These are phyloP conservation scores for Lasiodiplodia gonubiensis DNA, from an alignment of 2,329 filamentous ascomycete species.

Conservation along the genomic window DNA sequence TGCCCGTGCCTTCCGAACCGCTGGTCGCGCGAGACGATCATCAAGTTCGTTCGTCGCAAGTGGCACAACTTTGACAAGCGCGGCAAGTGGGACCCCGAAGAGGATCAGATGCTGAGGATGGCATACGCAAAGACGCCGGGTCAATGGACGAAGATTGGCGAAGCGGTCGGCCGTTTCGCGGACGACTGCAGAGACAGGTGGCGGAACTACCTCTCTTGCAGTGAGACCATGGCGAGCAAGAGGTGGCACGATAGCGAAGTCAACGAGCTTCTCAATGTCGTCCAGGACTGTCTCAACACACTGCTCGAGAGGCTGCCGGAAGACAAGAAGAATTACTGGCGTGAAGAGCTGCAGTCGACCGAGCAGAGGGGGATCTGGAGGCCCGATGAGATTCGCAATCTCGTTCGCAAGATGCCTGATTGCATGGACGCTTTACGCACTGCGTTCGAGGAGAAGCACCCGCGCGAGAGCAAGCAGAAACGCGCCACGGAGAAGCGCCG, in stretches of 20 bases:
- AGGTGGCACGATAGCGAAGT: slow-evolving; percentile 69
- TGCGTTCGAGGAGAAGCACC: slow-evolving; percentile 10
- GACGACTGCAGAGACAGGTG: slow-evolving; percentile 74
- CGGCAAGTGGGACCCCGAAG: slow-evolving; percentile 63
- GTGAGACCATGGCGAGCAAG: slow-evolving; percentile 58
- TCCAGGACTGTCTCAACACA: slow-evolving; percentile 59
- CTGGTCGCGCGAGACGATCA: slow-evolving; percentile 38
- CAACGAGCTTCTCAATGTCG: slow-evolving; percentile 55
- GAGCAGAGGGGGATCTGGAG: slow-evolving; percentile 20
- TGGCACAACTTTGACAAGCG: slow-evolving; percentile 70
- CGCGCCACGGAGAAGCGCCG: slow-evolving; percentile 22
- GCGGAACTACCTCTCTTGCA: slow-evolving; percentile 69
- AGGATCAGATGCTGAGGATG: slow-evolving; percentile 61
- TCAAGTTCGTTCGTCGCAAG: slow-evolving; percentile 60
- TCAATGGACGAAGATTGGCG: slow-evolving; percentile 68
- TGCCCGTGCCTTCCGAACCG: slow-evolving; percentile 43
- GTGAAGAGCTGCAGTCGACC: slow-evolving; percentile 34
- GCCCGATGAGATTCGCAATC: slow-evolving; percentile 38
- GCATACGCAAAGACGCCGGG: slow-evolving; percentile 57
- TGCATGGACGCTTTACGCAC: slow-evolving; percentile 23
- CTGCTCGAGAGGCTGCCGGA: slow-evolving; percentile 50
- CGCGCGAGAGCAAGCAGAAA: slow-evolving; percentile 22
- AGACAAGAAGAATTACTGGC: slow-evolving; percentile 28
- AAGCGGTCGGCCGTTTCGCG: slow-evolving; percentile 64
- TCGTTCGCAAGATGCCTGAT: slow-evolving; percentile 38